Percentiles rank a stretch among this genome's conserved stretches.
Evolutionary conservation across 1,284 basidiomycete genomes (phyloP).

Genomic region (Hemileia vastatrix): DNA sequence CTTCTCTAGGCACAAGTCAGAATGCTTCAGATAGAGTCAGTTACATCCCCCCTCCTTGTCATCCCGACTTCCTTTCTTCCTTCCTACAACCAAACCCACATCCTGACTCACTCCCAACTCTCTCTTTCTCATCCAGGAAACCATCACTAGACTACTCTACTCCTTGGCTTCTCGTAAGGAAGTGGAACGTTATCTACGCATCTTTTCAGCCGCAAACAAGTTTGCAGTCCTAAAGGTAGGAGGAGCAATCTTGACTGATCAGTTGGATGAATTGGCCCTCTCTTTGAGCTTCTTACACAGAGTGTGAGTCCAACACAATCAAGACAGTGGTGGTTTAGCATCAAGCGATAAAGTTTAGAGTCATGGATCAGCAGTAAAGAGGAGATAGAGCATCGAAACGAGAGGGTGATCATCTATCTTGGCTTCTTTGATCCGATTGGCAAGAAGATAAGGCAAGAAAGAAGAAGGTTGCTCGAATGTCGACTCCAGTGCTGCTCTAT

Average conservation of each 20-base stretch:
- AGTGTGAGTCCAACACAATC: no score
- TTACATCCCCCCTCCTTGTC: background rate
- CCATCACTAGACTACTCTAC: no score
- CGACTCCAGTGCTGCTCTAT: no score
- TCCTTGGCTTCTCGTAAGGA: slow-evolving; percentile 44
- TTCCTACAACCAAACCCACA: background rate
- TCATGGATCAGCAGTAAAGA: no score
- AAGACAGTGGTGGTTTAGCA: no score
- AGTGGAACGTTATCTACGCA: slow-evolving; percentile 44
- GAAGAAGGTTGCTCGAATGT: no score
- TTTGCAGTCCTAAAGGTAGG: slow-evolving; percentile 45
- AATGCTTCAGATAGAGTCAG: background rate
- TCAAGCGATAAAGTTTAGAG: no score
- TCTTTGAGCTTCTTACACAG: slow-evolving; percentile 43
- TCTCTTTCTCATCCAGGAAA: slow-evolving; percentile 27
- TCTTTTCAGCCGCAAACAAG: slow-evolving; percentile 42
- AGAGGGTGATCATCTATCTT: no score
- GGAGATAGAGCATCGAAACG: no score
- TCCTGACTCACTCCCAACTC: background rate
- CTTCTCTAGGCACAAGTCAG: background rate
- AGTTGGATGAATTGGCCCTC: slow-evolving; percentile 43
- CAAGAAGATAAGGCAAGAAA: no score
- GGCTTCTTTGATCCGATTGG: no score
- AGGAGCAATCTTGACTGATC: slow-evolving; percentile 42
- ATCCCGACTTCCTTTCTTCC: background rate